Conservation (phyloP, 352 stramenopile genomes). For the Globisporangium acanthophoron region DNA sequence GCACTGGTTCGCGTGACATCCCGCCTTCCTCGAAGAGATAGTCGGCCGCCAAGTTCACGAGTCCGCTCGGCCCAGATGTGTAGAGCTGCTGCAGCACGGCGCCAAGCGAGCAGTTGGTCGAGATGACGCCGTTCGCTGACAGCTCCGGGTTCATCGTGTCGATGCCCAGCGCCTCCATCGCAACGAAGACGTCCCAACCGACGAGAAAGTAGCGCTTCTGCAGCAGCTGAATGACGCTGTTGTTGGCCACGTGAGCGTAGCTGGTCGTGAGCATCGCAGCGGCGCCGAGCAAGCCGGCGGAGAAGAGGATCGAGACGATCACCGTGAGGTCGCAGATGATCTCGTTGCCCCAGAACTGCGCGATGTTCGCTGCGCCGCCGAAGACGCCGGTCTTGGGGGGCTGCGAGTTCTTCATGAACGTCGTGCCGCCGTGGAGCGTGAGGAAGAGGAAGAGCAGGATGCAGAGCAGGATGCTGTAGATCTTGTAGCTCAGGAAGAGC, state of each 20-base stretch:
- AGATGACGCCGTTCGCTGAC: slow-evolving; percentile 12
- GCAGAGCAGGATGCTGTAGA: background rate
- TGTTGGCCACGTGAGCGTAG: slow-evolving; percentile 35
- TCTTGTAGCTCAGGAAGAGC: no score
- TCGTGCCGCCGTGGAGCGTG: slow-evolving; percentile 17
- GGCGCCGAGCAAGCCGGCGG: slow-evolving; percentile 17
- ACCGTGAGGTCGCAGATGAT: slow-evolving; percentile 49
- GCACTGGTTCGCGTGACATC: slow-evolving; percentile 16
- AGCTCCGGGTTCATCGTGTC: slow-evolving; percentile 28
- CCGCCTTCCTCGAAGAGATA: slow-evolving; percentile 28
- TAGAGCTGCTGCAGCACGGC: slow-evolving; percentile 47
- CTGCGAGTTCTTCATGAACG: no score
- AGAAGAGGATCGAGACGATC: slow-evolving; percentile 15
- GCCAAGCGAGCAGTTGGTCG: slow-evolving; percentile 27
- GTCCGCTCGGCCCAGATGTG: slow-evolving; percentile 31
- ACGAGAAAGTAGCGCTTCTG: slow-evolving; percentile 13
- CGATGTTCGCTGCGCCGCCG: background rate
- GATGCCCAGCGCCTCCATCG: slow-evolving; percentile 35
- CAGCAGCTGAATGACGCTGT: slow-evolving; percentile 34
- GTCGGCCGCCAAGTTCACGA: slow-evolving; percentile 23
- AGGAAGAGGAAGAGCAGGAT: slow-evolving; percentile 35
- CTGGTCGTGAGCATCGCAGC: slow-evolving; percentile 26
- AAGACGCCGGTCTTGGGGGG: no score
- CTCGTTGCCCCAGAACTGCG: slow-evolving; percentile 45
- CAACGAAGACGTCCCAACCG: slow-evolving; percentile 6